Conservation (phyloP, 2,329 filamentous ascomycete species). For the Orbilia brochopaga region DNA sequence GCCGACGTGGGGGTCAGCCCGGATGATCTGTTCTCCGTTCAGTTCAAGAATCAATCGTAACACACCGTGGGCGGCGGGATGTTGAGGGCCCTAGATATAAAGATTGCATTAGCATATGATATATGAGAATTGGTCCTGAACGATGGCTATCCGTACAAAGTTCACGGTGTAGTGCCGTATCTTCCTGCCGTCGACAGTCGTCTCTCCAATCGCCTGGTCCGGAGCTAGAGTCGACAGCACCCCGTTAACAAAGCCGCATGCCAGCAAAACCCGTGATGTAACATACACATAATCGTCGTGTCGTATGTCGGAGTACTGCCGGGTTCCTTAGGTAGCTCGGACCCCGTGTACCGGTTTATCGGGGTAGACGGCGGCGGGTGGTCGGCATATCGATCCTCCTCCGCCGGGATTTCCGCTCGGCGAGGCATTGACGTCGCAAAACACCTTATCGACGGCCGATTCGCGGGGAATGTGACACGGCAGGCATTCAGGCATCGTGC, state of each 20-base stretch:
- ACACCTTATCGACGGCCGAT: constrained; percentile 33
- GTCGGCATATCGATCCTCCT: constrained; percentile 5
- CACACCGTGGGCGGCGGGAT: constrained; percentile 97
- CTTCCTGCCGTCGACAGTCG: constrained; percentile 71
- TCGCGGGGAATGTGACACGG: constrained; percentile 18
- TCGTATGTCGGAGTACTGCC: constrained; percentile 52
- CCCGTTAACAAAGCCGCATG: constrained; percentile 57
- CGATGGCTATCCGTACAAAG: constrained; percentile 63
- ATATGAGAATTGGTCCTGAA: background rate
- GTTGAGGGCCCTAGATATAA: constrained; percentile 74
- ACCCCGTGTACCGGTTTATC: constrained; percentile 34
- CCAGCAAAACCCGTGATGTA: constrained; percentile 60
- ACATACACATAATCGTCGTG: constrained; percentile 59
- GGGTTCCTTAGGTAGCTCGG: constrained; percentile 18
- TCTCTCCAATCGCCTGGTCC: constrained; percentile 56
- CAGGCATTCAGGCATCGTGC: constrained; percentile 37
- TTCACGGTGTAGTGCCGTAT: constrained; percentile 99
- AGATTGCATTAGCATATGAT: constrained; percentile 3
- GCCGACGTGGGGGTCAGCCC: constrained; percentile 94
- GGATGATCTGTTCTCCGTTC: constrained; percentile 95
- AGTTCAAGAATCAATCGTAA: constrained; percentile 95
- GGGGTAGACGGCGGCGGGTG: constrained; percentile 38
- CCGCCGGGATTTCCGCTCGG: constrained; percentile 16
- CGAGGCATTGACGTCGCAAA: constrained; percentile 48
- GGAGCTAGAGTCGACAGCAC: constrained; percentile 57